phyloP scores from a whole-genome alignment of 805 yeast genomes.

The Saturnispora kantuleensis region DNA sequence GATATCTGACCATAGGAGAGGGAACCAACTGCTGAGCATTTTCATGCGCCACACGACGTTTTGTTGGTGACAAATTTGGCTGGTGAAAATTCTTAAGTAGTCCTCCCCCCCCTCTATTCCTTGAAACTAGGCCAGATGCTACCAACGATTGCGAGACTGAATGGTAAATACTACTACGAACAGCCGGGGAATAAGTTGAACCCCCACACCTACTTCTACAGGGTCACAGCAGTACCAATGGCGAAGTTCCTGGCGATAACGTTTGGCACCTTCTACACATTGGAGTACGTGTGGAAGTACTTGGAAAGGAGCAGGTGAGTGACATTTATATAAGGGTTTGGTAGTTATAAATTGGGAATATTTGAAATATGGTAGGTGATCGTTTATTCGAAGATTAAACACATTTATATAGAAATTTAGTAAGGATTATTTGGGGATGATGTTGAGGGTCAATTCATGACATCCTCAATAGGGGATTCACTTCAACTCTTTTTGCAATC shows the following conservation, averaged over 20 bases:
- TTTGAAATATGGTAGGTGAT: no score
- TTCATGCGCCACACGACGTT: no score
- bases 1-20: no score
- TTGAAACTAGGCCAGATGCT: no score
- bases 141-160: no score
- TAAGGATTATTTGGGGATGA: background rate
- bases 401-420: background rate
- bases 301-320: background rate
- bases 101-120: no score
- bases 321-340: background rate
- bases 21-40: no score
- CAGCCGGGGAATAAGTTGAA: slow-evolving; percentile 15
- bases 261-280: slow-evolving; percentile 36
- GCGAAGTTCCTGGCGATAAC: slow-evolving; percentile 35
- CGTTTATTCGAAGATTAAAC: background rate
- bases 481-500: slow-evolving; percentile 20
- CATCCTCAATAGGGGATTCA: background rate
- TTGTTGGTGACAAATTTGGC: background rate
- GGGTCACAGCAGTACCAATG: slow-evolving; percentile 37
- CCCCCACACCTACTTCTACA: slow-evolving; percentile 32
- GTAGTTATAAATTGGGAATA: background rate
- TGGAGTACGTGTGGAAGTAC: slow-evolving; percentile 32
- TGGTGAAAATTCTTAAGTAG: no score
- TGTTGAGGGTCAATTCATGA: no score
- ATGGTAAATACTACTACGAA: slow-evolving; percentile 11